Conservation (phyloP, 129 eudicot species). For the Arctium minus region DNA sequence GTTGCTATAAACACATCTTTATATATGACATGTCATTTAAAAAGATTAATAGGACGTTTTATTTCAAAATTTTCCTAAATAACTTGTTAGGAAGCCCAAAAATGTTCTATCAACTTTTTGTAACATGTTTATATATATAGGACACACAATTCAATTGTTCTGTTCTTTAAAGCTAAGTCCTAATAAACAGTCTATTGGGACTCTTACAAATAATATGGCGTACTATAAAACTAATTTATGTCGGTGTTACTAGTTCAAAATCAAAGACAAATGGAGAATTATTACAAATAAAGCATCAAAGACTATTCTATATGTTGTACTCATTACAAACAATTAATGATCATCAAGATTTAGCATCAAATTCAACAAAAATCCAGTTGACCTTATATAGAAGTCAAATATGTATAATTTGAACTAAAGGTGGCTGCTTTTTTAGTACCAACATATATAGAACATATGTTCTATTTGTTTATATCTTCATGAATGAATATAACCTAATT, state of each 20-base stretch:
- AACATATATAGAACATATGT: background rate
- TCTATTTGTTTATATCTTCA: background rate
- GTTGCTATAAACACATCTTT: background rate
- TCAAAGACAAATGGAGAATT: background rate
- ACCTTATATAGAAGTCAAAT: conserved; percentile 12
- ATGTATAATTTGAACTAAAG: conserved; percentile 8
- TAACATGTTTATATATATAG: too few relatives aligned
- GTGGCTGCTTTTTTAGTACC: background rate
- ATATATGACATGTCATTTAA: background rate
- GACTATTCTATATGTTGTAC: background rate
- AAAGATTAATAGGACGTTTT: too few relatives aligned
- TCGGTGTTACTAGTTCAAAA: background rate
- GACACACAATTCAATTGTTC: too few relatives aligned
- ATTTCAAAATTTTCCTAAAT: too few relatives aligned
- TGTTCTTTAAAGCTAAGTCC: background rate
- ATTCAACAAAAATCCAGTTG: conserved; percentile 3
- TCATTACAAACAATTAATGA: background rate
- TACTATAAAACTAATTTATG: background rate
- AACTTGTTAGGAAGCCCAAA: background rate
- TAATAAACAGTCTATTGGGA: background rate
- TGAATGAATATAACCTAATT: background rate
- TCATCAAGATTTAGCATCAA: background rate
- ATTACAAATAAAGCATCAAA: conserved; percentile 8
- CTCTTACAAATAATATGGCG: too few relatives aligned
- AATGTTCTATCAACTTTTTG: background rate